Base-by-base conservation (phyloP, 2,329 filamentous ascomycete species). In the Ascocoryne sarcoides region DNA sequence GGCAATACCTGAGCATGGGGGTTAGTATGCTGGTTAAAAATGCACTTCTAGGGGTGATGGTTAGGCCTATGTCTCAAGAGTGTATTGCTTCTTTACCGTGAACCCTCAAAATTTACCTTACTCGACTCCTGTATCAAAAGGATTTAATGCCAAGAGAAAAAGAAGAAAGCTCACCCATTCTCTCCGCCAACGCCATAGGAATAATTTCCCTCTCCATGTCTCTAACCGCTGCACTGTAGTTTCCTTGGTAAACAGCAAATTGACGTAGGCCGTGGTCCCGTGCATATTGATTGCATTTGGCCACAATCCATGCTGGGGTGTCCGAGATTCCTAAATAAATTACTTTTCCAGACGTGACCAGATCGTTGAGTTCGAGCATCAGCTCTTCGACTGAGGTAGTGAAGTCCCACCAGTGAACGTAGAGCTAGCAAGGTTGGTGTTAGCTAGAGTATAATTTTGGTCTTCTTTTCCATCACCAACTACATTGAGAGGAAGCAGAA, bases 191-290 rank as follows among this genome's bases (percentile, higher is more conserved):
- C n/a, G 62, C 66, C 75, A 79, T 78, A 9, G 73, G 73, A 10
- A 79, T 62, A 46, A 77, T 72, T 10, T 76, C 73, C 5, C 71
- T 63, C 55, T 77, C 65, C 32, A 82, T 71, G 56, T 85, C 81
- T 14, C 82, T 73, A 12, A 63, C 54, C 0, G 70, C 68, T 5
- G 74, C 71, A 29, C 64, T 74, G 76, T 77, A 84, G 10, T 61
- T 62, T 4, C 80, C 81, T 60, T 82, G 76, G 59, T 83, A 84
- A 32, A 84, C 71, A 30, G 65, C 70, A 63, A 88, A 87, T 20
- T 71, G 76, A 1, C 74, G 72, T 19, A 85, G 67, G 12, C 79
- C 80, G 47, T 85, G 73, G 45, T 75, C 69, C 21, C 77, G 71
- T 4, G 84, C 52, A 32, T 86, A 80, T 54, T 77, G 68, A 42